A percentile compares a stretch with the other conserved stretches of the same genome.
Conservation (phyloP, 192 early-diverging fungal species). For the Thamnidium elegans region DNA sequence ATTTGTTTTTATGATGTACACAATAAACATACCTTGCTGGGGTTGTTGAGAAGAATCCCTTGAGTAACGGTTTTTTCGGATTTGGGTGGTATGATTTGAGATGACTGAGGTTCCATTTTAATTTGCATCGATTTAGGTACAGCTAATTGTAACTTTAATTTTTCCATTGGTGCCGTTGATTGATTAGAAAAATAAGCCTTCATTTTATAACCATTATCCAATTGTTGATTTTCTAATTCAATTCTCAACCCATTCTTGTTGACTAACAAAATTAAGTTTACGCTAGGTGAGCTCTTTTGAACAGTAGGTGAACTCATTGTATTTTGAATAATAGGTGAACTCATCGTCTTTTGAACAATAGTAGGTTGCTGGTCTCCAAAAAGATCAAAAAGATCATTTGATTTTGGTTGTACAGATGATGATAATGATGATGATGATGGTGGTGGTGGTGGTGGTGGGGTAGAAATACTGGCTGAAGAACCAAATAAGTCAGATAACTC, state of each 20-base stretch:
- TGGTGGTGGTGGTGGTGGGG: neutral
- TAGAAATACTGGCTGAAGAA: neutral
- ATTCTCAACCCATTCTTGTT: conserved; percentile 51
- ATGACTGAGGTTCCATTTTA: conserved; percentile 44
- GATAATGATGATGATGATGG: neutral
- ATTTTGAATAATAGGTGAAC: too few relatives aligned
- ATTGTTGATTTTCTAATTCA: conserved; percentile 31
- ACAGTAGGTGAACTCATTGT: neutral
- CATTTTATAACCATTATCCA: conserved; percentile 22
- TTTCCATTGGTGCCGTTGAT: conserved; percentile 39
- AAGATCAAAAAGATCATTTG: conserved; percentile 29
- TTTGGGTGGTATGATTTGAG: conserved; percentile 38
- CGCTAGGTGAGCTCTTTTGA: neutral
- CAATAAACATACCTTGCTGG: conserved; percentile 18
- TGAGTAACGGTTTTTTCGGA: conserved; percentile 38
- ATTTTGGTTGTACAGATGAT: neutral
- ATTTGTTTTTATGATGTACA: neutral
- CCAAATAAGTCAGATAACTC: conserved; percentile 29
- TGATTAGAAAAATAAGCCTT: conserved; percentile 48
- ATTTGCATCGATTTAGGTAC: conserved; percentile 50
- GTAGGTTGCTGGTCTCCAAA: conserved; percentile 8
- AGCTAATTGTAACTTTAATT: conserved; percentile 42
- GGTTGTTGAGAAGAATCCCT: conserved; percentile 35
- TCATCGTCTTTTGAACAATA: neutral
- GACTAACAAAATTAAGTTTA: conserved; percentile 30